Percentiles rank a stretch among this genome's conserved stretches.
These are phyloP conservation scores for Phascolomyces articulosus DNA, from an alignment of 371 early-diverging fungal species.

Conservation along the genomic window DNA sequence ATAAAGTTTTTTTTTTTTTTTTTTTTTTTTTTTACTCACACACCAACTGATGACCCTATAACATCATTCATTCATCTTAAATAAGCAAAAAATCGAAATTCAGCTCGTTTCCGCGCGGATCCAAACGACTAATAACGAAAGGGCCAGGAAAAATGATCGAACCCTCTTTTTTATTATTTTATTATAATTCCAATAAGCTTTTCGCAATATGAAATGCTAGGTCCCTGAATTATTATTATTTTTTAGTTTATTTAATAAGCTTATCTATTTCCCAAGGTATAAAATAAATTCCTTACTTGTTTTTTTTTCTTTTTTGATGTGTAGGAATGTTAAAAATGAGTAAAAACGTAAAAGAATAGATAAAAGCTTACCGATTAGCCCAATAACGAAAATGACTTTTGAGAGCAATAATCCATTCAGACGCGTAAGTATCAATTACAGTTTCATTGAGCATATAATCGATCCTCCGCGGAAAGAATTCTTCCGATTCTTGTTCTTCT, in stretches of 20 bases:
- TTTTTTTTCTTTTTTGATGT: background rate
- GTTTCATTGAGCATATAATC: constrained; percentile 52
- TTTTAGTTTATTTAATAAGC: too few relatives aligned
- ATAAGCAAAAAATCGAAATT: background rate
- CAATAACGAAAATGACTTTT: constrained; percentile 57
- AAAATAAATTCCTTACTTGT: background rate
- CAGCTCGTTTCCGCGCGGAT: background rate
- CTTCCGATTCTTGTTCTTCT: background rate
- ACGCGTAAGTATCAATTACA: constrained; percentile 51
- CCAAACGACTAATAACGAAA: too few relatives aligned
- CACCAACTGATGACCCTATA: too few relatives aligned
- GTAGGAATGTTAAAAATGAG: too few relatives aligned
- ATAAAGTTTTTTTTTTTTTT: background rate
- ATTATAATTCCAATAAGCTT: background rate
- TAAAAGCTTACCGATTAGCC: constrained; percentile 44
- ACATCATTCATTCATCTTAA: too few relatives aligned
- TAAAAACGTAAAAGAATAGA: too few relatives aligned
- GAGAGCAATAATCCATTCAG: constrained; percentile 53
- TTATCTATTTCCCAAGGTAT: too few relatives aligned
- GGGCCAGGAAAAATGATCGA: too few relatives aligned
- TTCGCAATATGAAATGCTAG: background rate
- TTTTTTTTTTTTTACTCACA: too few relatives aligned
- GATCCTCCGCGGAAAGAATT: constrained; percentile 21
- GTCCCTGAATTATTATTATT: background rate
- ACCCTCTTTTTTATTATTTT: too few relatives aligned